These are phyloP conservation scores for Lactarius sp. DNA, from an alignment of 768 basidiomycete species.

Conservation along the genomic window DNA sequence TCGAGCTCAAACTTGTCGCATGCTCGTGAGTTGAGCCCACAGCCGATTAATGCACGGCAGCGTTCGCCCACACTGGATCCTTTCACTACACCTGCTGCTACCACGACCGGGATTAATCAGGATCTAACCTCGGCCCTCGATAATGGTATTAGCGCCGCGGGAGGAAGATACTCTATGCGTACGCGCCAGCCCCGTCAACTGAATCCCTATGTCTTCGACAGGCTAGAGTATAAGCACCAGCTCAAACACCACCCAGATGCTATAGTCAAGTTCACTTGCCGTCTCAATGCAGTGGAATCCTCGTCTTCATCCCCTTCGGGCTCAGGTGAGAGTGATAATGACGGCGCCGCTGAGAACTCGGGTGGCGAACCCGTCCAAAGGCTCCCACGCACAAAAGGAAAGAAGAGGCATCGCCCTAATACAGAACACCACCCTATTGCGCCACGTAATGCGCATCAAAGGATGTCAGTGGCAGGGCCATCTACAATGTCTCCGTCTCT, in stretches of 20 bases:
- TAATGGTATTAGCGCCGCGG: background rate
- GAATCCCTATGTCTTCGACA: conserved; percentile 58
- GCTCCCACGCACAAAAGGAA: background rate
- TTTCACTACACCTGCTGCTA: background rate
- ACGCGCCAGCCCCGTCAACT: conserved; percentile 50
- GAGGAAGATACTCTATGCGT: conserved; percentile 49
- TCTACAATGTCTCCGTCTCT: background rate
- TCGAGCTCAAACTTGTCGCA: background rate
- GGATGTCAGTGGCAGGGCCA: background rate
- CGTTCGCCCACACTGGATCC: background rate
- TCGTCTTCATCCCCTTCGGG: too few species aligned
- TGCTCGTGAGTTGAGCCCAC: background rate
- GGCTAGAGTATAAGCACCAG: conserved; percentile 45
- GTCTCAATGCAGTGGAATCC: too few species aligned
- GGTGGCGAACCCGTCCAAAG: background rate
- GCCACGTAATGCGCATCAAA: background rate
- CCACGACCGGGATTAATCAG: background rate
- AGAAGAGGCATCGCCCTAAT: conserved; percentile 3
- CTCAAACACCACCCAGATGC: conserved; percentile 60
- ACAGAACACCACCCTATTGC: background rate
- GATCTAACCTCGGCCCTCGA: conserved; percentile 9
- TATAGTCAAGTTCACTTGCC: conserved; percentile 48
- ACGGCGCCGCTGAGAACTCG: background rate
- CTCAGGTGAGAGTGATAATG: too few species aligned
- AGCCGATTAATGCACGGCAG: background rate